phyloP scores from a whole-genome alignment of 2,329 filamentous ascomycete species.

The Exophiala xenobiotica region DNA sequence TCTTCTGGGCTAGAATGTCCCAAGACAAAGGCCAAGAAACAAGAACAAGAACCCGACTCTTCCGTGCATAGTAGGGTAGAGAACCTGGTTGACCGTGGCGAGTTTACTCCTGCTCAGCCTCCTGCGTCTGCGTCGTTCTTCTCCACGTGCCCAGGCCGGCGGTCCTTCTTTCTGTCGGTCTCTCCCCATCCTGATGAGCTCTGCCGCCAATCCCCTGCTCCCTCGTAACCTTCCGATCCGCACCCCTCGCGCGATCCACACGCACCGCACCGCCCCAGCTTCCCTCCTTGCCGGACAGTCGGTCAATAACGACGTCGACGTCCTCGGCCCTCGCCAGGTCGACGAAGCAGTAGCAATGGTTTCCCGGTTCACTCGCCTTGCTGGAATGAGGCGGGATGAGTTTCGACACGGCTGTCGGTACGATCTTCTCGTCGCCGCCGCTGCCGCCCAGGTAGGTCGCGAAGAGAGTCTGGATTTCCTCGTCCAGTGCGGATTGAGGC shows the following conservation, averaged over 20 bases:
- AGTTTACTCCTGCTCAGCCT: neutral
- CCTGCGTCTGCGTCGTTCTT: slow-evolving; percentile 2
- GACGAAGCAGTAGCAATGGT: slow-evolving; percentile 66
- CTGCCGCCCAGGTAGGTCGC: slow-evolving; percentile 14
- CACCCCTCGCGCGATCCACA: slow-evolving; percentile 39
- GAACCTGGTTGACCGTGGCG: neutral
- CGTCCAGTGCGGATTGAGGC: slow-evolving; percentile 43
- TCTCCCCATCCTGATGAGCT: neutral
- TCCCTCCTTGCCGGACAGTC: slow-evolving; percentile 42
- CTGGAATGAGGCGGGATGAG: slow-evolving; percentile 60
- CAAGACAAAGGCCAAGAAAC: too few species aligned
- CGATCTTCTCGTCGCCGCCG: slow-evolving; percentile 40
- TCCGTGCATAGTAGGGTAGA: too few species aligned
- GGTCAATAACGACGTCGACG: slow-evolving; percentile 51
- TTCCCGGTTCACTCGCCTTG: slow-evolving; percentile 52
- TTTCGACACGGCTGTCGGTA: slow-evolving; percentile 50
- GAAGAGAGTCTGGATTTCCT: slow-evolving; percentile 47
- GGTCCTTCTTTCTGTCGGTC: neutral
- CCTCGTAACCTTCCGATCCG: slow-evolving; percentile 24
- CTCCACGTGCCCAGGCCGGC: neutral
- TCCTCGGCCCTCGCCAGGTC: slow-evolving; percentile 59
- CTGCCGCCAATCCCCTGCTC: slow-evolving; percentile 17
- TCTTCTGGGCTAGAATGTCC: too few species aligned
- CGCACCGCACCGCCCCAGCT: slow-evolving; percentile 42
- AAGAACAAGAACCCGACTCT: too few species aligned